Conservation (phyloP, 2,329 filamentous ascomycete genomes). For the Talaromyces sp. region DNA sequence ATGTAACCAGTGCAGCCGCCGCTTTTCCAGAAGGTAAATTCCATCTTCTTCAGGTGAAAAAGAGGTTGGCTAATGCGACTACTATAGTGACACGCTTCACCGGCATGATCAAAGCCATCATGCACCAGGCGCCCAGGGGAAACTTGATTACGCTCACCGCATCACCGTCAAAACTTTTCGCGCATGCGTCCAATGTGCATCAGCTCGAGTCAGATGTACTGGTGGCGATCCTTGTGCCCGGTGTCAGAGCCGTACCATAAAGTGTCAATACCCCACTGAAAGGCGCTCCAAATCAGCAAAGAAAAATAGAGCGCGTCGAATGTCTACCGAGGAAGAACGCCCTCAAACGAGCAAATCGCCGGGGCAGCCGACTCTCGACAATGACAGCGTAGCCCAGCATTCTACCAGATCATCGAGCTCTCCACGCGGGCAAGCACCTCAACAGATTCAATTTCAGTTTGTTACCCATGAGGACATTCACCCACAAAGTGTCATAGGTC, state of each 20-base stretch:
- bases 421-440: constrained; percentile 12
- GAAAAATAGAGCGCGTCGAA: constrained; percentile 12
- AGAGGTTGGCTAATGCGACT: neutral
- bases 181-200: constrained; percentile 35
- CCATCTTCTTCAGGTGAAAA: neutral
- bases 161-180: constrained; percentile 39
- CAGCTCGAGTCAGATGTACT: constrained; percentile 34
- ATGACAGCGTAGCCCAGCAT: neutral
- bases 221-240: constrained; percentile 32
- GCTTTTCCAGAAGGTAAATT: constrained; percentile 35
- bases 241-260: constrained; percentile 30
- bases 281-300: constrained; percentile 28
- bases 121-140: constrained; percentile 23
- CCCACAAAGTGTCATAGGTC: neutral
- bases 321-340: neutral
- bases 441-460: constrained; percentile 20
- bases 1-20: constrained; percentile 34
- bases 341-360: neutral
- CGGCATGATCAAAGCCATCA: constrained; percentile 36
- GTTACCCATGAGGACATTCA: constrained; percentile 4
- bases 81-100: constrained; percentile 31
- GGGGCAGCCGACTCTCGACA: neutral
- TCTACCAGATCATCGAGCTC: constrained; percentile 1
- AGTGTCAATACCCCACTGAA: constrained; percentile 35
- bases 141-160: constrained; percentile 29